phyloP scores from a whole-genome alignment of 2,329 filamentous ascomycete species.

The Claviceps fusiformis region DNA sequence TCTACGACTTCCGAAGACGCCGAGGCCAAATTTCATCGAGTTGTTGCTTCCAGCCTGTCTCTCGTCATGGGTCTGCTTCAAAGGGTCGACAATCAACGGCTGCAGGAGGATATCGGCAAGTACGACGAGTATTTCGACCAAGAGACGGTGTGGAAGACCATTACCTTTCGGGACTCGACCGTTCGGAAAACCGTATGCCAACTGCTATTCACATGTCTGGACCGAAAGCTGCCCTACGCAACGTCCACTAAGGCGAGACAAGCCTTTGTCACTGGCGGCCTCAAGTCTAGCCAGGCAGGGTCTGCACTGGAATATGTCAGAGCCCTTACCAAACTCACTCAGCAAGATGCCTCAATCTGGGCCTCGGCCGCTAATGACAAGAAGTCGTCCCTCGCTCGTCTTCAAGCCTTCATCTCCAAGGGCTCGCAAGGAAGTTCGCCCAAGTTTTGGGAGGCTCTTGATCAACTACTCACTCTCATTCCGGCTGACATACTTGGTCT shows the following conservation, averaged over 20 bases:
- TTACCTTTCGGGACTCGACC: constrained; percentile 45
- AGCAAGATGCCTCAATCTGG: constrained; percentile 58
- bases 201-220: constrained; percentile 35
- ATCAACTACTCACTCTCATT: constrained; percentile 48
- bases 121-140: constrained; percentile 56
- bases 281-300: constrained; percentile 58
- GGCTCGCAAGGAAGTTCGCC: constrained; percentile 68
- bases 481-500: constrained; percentile 28
- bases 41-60: constrained; percentile 43
- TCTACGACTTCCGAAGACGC: constrained; percentile 75
- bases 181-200: constrained; percentile 39
- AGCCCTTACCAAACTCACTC: constrained; percentile 53
- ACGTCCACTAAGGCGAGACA: constrained; percentile 39
- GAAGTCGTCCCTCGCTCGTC: constrained; percentile 37
- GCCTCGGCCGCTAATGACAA: constrained; percentile 36
- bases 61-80: constrained; percentile 40
- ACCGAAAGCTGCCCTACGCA: constrained; percentile 32
- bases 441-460: constrained; percentile 60
- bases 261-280: constrained; percentile 56
- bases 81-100: constrained; percentile 31
- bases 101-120: constrained; percentile 43
- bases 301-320: constrained; percentile 61
- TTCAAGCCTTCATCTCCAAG: constrained; percentile 63
- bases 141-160: constrained; percentile 51
- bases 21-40: constrained; percentile 71